These are phyloP conservation scores for Rachicladosporium sp. DNA, from an alignment of 2,329 filamentous ascomycete species.

Conservation along the genomic window DNA sequence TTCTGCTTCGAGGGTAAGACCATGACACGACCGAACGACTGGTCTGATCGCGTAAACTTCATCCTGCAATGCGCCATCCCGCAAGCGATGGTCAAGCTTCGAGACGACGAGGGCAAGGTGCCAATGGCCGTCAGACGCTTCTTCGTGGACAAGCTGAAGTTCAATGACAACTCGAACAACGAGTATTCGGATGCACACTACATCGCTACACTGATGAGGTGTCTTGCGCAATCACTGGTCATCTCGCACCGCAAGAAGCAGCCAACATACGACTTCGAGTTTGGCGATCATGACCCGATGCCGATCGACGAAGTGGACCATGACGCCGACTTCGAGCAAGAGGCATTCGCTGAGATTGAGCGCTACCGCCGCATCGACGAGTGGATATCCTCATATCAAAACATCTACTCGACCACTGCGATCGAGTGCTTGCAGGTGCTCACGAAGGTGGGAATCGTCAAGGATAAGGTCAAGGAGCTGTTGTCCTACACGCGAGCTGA, in stretches of 20 bases:
- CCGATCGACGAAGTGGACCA: constrained; percentile 34
- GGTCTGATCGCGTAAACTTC: constrained; percentile 75
- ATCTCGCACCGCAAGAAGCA: constrained; percentile 19
- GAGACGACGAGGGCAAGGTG: constrained; percentile 62
- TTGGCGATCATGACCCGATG: constrained; percentile 35
- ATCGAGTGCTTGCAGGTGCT: constrained; percentile 47
- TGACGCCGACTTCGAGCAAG: constrained; percentile 42
- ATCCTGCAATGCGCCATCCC: constrained; percentile 74
- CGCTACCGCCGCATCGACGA: constrained; percentile 53
- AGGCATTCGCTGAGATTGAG: constrained; percentile 49
- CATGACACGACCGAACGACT: constrained; percentile 82
- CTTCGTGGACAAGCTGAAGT: constrained; percentile 75
- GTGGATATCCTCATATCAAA: constrained; percentile 54
- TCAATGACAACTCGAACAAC: constrained; percentile 91
- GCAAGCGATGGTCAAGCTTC: constrained; percentile 64
- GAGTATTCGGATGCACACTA: constrained; percentile 80
- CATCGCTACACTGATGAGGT: constrained; percentile 63
- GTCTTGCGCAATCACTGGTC: constrained; percentile 44
- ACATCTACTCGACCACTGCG: constrained; percentile 49
- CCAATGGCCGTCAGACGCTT: constrained; percentile 70
- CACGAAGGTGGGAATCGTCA: constrained; percentile 40
- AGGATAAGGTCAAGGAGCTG: constrained; percentile 44
- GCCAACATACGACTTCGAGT: constrained; percentile 22
- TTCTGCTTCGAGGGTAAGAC: constrained; percentile 67
- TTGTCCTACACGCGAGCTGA: constrained; percentile 48